phyloP scores from a whole-genome alignment of 345 rosid species.

The Bruguiera sexangula region DNA sequence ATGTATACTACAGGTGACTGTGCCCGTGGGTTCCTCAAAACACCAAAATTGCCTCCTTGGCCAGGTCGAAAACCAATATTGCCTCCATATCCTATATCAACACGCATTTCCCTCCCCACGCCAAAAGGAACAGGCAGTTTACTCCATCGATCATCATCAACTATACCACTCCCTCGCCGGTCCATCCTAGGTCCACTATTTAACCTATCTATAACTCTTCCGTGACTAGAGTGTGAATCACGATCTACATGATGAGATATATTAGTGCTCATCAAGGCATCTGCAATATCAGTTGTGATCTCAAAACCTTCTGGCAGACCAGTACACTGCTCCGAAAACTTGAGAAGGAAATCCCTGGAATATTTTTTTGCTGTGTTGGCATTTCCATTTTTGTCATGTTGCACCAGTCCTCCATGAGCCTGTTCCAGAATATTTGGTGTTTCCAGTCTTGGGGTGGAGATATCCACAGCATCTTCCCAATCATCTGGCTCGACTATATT shows the following conservation, averaged over 20 bases:
- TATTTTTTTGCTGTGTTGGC: slow-evolving; percentile 58
- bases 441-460: slow-evolving; percentile 76
- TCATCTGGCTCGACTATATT: slow-evolving; percentile 77
- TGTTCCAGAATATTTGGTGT: slow-evolving; percentile 31
- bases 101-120: slow-evolving; percentile 49
- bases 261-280: slow-evolving; percentile 32
- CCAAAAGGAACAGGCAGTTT: slow-evolving; percentile 47
- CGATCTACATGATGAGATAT: slow-evolving; percentile 45
- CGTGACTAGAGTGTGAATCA: slow-evolving; percentile 54
- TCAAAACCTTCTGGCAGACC: slow-evolving; percentile 67
- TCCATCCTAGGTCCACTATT: slow-evolving; percentile 56
- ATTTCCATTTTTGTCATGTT: slow-evolving; percentile 37
- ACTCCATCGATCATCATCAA: slow-evolving; percentile 69
- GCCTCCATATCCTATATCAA: slow-evolving; percentile 45
- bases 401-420: slow-evolving; percentile 26
- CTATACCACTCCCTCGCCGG: slow-evolving; percentile 62
- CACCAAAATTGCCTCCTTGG: slow-evolving; percentile 76
- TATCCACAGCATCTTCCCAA: slow-evolving; percentile 97
- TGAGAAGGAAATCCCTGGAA: slow-evolving; percentile 89
- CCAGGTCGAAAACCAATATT: slow-evolving; percentile 57
- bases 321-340: slow-evolving; percentile 63
- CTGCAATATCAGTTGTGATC: slow-evolving; percentile 47
- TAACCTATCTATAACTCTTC: slow-evolving; percentile 63
- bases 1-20: slow-evolving; percentile 45
- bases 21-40: slow-evolving; percentile 59